Evolutionary conservation across 106 monocot species (phyloP).

Genomic region (Vanilla planifolia): DNA sequence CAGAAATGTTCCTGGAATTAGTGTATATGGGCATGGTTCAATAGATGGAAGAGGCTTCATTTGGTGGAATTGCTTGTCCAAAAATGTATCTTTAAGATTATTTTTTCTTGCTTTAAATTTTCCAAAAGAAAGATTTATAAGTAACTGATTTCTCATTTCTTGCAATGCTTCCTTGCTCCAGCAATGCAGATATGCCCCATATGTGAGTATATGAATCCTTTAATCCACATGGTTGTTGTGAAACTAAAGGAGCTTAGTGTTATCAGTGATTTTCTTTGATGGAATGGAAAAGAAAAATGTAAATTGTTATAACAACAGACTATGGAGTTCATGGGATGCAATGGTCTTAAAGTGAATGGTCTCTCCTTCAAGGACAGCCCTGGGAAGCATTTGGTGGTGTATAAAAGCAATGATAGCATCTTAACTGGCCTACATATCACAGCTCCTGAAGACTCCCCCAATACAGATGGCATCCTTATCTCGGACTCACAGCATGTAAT

Average conservation of each 20-base stretch:
- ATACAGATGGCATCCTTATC: constrained; percentile 17
- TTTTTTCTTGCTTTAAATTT: no score
- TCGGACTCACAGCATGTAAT: constrained; percentile 7
- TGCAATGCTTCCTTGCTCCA: no score
- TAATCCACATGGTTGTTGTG: no score
- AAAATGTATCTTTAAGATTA: not conserved
- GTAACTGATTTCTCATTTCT: no score
- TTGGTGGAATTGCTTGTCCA: constrained; percentile 12
- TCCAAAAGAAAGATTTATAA: no score
- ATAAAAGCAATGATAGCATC: not conserved
- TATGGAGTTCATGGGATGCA: constrained; percentile 10
- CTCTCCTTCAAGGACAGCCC: constrained; percentile 10
- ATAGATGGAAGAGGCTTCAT: constrained; percentile 13
- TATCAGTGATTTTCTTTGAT: no score
- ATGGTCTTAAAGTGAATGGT: constrained; percentile 1
- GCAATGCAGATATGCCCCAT: no score
- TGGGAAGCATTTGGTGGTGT: constrained; percentile 14
- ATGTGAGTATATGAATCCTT: no score
- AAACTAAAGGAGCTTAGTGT: no score
- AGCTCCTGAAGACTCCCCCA: constrained; percentile 12
- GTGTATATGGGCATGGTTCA: constrained; percentile 1
- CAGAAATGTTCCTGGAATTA: not conserved
- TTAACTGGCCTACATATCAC: constrained; percentile 6
- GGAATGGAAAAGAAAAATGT: no score
- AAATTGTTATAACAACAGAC: constrained; percentile 10